Conservation (phyloP, 2,329 filamentous ascomycete genomes). For the Lachnellula suecica region DNA sequence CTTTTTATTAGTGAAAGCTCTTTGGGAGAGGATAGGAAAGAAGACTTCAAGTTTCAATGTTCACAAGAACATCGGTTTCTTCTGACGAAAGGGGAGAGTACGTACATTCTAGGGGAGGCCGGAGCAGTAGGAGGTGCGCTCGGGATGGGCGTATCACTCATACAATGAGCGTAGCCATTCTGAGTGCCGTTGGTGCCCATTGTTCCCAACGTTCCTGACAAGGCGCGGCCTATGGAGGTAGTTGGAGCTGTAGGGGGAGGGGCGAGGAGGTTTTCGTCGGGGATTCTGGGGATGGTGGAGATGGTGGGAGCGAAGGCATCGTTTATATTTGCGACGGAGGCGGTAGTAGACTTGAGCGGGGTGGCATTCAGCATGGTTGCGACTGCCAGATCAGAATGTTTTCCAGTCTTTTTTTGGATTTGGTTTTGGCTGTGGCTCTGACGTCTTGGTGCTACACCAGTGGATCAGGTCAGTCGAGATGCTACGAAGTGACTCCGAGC, state of each 20-base stretch:
- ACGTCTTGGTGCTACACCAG: background rate
- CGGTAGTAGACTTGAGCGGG: background rate
- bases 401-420: background rate
- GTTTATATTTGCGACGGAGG: background rate
- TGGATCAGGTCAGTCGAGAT: background rate
- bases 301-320: background rate
- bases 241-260: constrained; percentile 10
- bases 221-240: constrained; percentile 6
- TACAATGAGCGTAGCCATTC: constrained; percentile 15
- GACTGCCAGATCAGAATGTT: background rate
- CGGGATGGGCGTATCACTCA: constrained; percentile 21
- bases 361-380: constrained; percentile 3
- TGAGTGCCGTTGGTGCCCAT: constrained; percentile 4
- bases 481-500: background rate
- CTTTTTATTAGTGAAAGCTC: constrained; percentile 5
- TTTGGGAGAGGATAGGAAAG: background rate
- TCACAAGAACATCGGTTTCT: background rate
- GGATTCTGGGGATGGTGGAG: background rate
- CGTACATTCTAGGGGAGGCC: constrained; percentile 33
- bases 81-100: background rate
- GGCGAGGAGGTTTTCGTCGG: constrained; percentile 5
- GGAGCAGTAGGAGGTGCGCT: constrained; percentile 31
- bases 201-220: constrained; percentile 7
- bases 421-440: background rate
- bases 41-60: too few species aligned